Conservation (phyloP, 2,329 filamentous ascomycete species). For the Rhinocladiella mackenziei region DNA sequence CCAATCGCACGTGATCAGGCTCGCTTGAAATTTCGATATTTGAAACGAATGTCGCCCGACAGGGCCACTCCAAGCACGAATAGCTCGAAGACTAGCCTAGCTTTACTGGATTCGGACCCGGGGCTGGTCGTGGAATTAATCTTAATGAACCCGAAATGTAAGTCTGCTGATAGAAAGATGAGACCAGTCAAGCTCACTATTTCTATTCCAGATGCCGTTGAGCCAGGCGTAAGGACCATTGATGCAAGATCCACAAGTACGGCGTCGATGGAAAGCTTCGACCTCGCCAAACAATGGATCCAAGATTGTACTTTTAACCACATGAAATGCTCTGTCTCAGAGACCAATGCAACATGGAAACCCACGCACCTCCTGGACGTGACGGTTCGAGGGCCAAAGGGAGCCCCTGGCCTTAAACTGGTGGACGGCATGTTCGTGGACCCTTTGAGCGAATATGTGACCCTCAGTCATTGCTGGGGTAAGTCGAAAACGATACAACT, state of each 20-base stretch:
- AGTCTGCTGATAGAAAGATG: too few relatives aligned
- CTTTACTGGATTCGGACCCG: slow-evolving; percentile 7
- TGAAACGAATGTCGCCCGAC: slow-evolving; percentile 13
- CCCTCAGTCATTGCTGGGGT: slow-evolving; percentile 30
- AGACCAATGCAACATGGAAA: slow-evolving; percentile 24
- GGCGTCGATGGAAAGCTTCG: slow-evolving; percentile 26
- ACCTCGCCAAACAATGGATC: slow-evolving; percentile 28
- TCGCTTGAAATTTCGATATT: slow-evolving; percentile 27
- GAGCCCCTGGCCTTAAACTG: slow-evolving; percentile 26
- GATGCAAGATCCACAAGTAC: slow-evolving; percentile 23
- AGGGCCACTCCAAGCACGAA: slow-evolving; percentile 12
- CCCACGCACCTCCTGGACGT: slow-evolving; percentile 30
- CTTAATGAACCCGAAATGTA: slow-evolving; percentile 29
- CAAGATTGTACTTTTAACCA: slow-evolving; percentile 30
- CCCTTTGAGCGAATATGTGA: slow-evolving; percentile 27
- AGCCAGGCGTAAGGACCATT: slow-evolving; percentile 28
- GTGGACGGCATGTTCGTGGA: slow-evolving; percentile 29
- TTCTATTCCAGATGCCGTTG: slow-evolving; percentile 27
- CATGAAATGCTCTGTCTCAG: slow-evolving; percentile 29
- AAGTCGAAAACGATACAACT: slow-evolving; percentile 25
- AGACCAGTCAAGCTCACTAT: too few relatives aligned
- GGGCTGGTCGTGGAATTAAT: slow-evolving; percentile 27
- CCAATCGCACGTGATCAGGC: slow-evolving; percentile 30
- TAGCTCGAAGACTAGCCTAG: slow-evolving; percentile 16
- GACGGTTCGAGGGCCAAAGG: slow-evolving; percentile 22